Percentiles rank a stretch among this genome's conserved stretches.
Evolutionary conservation across 768 basidiomycete genomes (phyloP).

Genomic region (Fomitopsis serialis): DNA sequence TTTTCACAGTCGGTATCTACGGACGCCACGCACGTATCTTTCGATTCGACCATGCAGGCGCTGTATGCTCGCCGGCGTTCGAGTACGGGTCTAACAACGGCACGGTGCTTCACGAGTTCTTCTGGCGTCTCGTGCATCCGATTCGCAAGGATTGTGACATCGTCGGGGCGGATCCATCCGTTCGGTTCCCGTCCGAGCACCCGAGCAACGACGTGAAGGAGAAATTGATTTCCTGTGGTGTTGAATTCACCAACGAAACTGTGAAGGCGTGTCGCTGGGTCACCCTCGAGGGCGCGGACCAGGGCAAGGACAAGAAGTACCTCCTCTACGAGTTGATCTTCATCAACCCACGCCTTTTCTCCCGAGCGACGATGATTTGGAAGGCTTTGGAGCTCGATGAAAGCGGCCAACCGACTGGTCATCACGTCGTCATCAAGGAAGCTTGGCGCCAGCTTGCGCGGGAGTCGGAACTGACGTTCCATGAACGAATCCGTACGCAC

Average conservation of each 20-base stretch:
- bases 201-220: not conserved
- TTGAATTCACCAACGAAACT: not conserved
- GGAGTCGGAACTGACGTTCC: conserved; percentile 4
- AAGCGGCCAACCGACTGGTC: not conserved
- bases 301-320: not conserved
- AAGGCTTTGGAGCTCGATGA: conserved; percentile 5
- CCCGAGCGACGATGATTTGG: conserved; percentile 11
- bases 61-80: conserved; percentile 1
- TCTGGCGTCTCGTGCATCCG: conserved; percentile 13
- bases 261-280: not conserved
- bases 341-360: conserved; percentile 8
- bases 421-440: conserved; percentile 8
- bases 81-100: not conserved
- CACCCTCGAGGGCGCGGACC: not conserved
- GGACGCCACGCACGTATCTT: conserved; percentile 6
- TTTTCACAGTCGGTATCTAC: conserved; percentile 12
- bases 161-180: conserved; percentile 1
- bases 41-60: conserved; percentile 12
- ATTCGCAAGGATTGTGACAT: not conserved
- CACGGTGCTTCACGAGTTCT: conserved; percentile 1
- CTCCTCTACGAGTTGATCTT: not conserved
- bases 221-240: not conserved
- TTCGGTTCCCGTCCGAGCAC: not conserved
- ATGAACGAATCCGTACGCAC: not conserved
- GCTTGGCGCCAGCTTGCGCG: conserved; percentile 7